Base-by-base conservation (phyloP, 2,329 filamentous ascomycete genomes). In the Xylariales sp. region DNA sequence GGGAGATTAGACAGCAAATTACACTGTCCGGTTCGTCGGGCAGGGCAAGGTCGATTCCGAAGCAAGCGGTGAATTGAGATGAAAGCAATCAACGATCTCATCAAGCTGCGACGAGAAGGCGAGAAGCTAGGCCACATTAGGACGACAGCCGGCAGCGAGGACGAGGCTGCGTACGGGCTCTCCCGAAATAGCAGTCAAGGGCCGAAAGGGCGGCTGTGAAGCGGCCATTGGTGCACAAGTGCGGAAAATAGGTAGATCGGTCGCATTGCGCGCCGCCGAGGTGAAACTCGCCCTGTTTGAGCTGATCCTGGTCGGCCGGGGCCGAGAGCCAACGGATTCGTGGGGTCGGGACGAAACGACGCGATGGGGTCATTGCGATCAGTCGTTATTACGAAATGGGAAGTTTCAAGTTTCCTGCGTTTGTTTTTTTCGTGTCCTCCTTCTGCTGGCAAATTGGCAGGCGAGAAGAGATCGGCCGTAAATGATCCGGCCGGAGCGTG, bases 251-350 rank as follows among this genome's bases (percentile, higher is more conserved):
- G 36, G 23, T 57, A 62, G 58, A 62, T 55, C 41, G 18, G 39
- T 16, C 49, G 64, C 64, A 67, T 67, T 61, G 57, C 57, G 14
- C 39, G 12, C 36, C 58, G 43, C n/a, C 46, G 16, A 58, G 46
- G 28, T 68, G 66, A 69, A 69, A 69, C 66, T 43, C 36, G 16
- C 18, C 6, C 43, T 14, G 66, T 69, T 66, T 66, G 66, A 59
- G 34, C 46, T 53, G 54, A 63, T 53, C 64, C 64, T 32, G 48
- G 64, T 53, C 58, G 45, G 53, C 48, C 59, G 64, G 58, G 64
- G 7, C 39, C 45, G 18, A 32, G 58, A 58, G 53, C 58, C 59
- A 66, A 56, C 53, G 23, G 63, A 57, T 52, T 48, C 30, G 14
- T 23, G 5, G 50, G 12, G 10, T 36, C 36, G n/a, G 53, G 52